Base-by-base conservation (phyloP, 73 alveolate genomes). In the Blepharisma stoltei region DNA sequence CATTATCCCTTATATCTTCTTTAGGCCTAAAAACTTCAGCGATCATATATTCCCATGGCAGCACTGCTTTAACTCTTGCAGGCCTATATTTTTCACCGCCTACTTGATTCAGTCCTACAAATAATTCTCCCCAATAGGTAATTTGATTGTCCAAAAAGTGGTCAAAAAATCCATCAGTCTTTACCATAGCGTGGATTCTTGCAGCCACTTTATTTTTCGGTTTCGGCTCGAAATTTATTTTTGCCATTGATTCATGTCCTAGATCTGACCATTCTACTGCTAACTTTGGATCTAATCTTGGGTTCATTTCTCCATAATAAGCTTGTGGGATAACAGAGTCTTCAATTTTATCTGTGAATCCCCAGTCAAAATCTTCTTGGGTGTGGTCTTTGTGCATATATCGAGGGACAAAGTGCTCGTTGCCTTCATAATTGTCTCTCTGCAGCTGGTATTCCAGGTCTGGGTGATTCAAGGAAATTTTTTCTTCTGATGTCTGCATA, bases 101-200 rank as follows among this genome's bases (percentile, higher is more conserved):
- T 18, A n/a, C 37, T 18, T 60, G n/a, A 60, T 14, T 25, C 11
- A 25, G 0, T 60, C 23, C 45, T 25, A 8, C 23, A 3, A 18
- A 20, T 44, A 49, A 44, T 41, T 88, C 95, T 9, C 67, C 71
- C 37, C 55, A 55, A 18, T 54, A n/a, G 47, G 88, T 78, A 6
- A 79, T 6, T 25, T 55, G 70, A 80, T 88, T 88, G 78, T 77
- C 11, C 45, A 88, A 37, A 81, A 78, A 84, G 69, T 88, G 95
- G 49, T 71, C 69, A 85, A 48, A 83, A 85, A 50, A 83, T 49
- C 91, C 91, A 68, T 88, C 95, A 45, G 70, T 44, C 67, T 88
- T 88, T 25, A 60, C 23, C 23, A 60, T 18, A 1, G 73, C 14
- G 2, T 14, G 46, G 14, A 38, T 9, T 38, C 23, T 60, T 60